Evolutionary conservation across 306 rosid species (phyloP).

Genomic region (Rubus idaeus): DNA sequence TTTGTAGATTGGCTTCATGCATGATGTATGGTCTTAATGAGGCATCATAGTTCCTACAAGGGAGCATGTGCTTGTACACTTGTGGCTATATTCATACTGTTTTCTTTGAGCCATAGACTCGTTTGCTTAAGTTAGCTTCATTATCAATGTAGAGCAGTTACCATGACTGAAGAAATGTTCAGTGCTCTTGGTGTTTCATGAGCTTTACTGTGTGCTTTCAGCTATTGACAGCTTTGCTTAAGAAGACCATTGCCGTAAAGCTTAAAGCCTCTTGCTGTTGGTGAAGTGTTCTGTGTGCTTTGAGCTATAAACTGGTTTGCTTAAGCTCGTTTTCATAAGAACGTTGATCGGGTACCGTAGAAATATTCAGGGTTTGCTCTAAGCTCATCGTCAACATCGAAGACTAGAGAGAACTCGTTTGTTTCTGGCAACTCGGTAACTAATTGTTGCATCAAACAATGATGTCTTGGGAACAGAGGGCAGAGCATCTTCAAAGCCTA

Average conservation of each 20-base stretch:
- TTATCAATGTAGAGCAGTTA: not conserved
- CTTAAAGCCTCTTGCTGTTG: not conserved
- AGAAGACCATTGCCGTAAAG: not conserved
- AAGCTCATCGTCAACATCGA: no score
- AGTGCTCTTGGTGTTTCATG: not conserved
- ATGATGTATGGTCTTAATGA: not conserved
- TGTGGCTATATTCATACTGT: not conserved
- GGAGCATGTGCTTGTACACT: not conserved
- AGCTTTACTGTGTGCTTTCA: no score
- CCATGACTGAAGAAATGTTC: not conserved
- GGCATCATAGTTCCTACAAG: not conserved
- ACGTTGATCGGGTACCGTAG: no score
- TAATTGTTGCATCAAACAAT: no score
- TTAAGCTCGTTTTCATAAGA: no score
- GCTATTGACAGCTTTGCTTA: no score
- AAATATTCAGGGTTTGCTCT: no score
- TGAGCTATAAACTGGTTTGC: not conserved
- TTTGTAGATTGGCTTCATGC: not conserved
- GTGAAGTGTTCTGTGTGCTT: not conserved
- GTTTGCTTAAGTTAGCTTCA: not conserved
- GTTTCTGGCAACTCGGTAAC: no score
- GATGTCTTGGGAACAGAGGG: no score
- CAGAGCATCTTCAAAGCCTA: no score
- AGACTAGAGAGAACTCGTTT: no score
- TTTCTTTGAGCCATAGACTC: not conserved